Evolutionary conservation across 2,329 filamentous ascomycete genomes (phyloP).

Genomic region (Penicillium capsulatum): DNA sequence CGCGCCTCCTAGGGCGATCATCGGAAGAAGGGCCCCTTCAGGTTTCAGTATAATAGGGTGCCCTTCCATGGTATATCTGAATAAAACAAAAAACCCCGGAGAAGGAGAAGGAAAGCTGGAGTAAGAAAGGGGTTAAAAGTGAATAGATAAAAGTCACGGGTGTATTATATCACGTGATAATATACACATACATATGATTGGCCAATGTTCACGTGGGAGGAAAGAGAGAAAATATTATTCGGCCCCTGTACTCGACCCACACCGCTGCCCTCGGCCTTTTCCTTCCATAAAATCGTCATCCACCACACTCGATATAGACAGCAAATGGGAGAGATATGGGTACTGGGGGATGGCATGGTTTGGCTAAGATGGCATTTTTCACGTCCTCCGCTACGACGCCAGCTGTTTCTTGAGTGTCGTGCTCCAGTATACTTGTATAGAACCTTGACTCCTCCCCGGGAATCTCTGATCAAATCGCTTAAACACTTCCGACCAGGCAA

Average conservation of each 20-base stretch:
- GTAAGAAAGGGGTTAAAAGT: too few relatives aligned
- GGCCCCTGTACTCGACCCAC: too few relatives aligned
- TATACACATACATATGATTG: too few relatives aligned
- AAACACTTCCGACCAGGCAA: constrained; percentile 1
- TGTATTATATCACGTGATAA: too few relatives aligned
- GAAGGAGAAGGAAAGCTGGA: neutral
- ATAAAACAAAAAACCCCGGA: neutral
- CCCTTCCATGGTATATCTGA: neutral
- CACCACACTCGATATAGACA: constrained; percentile 1
- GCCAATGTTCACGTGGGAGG: too few relatives aligned
- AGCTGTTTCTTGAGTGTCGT: constrained; percentile 13
- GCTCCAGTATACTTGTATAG: constrained; percentile 15
- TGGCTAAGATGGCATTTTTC: constrained; percentile 1
- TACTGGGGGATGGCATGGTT: constrained; percentile 2
- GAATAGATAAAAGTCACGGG: too few relatives aligned
- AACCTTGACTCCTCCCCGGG: constrained; percentile 14
- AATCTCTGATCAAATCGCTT: constrained; percentile 5
- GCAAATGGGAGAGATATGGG: constrained; percentile 1
- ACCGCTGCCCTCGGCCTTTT: too few relatives aligned
- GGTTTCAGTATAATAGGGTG: neutral
- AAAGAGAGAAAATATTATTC: too few relatives aligned
- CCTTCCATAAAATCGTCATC: too few relatives aligned
- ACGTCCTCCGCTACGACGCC: neutral
- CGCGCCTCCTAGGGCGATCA: neutral
- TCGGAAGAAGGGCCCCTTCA: neutral